Evolutionary conservation across 176 grass and related monocot species (phyloP).

Genomic region (Rhynchospora pubera): DNA sequence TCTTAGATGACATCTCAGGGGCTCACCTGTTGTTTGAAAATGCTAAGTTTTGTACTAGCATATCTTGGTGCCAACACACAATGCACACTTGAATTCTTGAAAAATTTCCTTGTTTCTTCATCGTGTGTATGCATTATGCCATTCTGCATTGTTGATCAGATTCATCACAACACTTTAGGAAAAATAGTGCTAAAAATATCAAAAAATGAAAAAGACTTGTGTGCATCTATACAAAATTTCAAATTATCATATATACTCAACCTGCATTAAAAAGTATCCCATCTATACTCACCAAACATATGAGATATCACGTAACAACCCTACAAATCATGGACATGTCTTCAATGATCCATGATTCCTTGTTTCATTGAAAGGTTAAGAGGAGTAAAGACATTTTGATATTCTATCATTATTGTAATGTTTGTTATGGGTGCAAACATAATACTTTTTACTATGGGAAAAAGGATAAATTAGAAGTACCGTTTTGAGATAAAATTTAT

Average conservation of each 20-base stretch:
- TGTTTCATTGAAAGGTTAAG: background rate
- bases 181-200: background rate
- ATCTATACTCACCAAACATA: background rate
- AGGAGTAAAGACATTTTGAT: background rate
- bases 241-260: background rate
- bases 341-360: background rate
- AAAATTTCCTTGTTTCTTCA: constrained; percentile 87
- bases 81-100: constrained; percentile 80
- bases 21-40: constrained; percentile 95
- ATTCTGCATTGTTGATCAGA: constrained; percentile 54
- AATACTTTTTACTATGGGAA: background rate
- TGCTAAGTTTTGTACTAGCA: constrained; percentile 94
- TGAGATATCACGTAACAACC: background rate
- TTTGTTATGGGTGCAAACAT: background rate
- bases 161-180: background rate
- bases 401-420: background rate
- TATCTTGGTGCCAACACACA: constrained; percentile 87
- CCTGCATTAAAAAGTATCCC: background rate
- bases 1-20: background rate
- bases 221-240: background rate
- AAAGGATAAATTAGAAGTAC: constrained; percentile 36
- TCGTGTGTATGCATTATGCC: constrained; percentile 96
- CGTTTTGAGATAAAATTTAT: constrained; percentile 91
- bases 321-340: background rate
- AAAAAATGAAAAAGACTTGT: background rate